These are phyloP conservation scores for Mortierella sp. DNA, from an alignment of 371 early-diverging fungal genomes.

Conservation along the genomic window DNA sequence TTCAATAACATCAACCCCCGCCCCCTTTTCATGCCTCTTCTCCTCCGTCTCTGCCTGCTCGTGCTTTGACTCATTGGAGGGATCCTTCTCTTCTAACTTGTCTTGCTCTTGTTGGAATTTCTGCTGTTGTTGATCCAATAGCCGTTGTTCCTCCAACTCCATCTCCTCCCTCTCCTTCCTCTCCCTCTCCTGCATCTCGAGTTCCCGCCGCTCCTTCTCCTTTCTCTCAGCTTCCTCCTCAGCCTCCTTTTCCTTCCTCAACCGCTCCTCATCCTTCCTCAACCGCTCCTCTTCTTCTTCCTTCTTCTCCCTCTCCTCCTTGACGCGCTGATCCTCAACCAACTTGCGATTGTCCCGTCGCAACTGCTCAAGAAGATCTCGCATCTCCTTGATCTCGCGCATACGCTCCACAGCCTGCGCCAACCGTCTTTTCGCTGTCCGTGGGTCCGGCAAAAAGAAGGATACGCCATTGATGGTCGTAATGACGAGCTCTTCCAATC, in stretches of 20 bases:
- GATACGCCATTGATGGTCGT: constrained; percentile 79
- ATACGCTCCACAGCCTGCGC: constrained; percentile 39
- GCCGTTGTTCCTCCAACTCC: not conserved
- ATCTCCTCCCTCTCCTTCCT: not conserved
- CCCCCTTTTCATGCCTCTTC: not conserved
- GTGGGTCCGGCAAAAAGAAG: constrained; percentile 45
- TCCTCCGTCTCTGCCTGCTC: not conserved
- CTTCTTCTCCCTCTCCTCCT: constrained; percentile 13
- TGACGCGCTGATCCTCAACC: constrained; percentile 14
- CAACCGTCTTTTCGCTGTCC: constrained; percentile 41
- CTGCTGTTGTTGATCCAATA: not conserved
- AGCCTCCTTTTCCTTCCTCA: constrained; percentile 6
- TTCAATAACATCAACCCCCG: not conserved
- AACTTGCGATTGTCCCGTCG: constrained; percentile 34
- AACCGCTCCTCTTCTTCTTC: not conserved
- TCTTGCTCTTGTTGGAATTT: not conserved
- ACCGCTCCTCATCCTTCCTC: constrained; percentile 3
- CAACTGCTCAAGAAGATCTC: constrained; percentile 21
- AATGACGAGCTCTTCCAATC: constrained; percentile 79
- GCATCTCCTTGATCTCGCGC: constrained; percentile 46
- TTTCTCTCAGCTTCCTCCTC: not conserved
- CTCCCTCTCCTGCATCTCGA: constrained; percentile 8
- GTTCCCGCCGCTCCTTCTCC: constrained; percentile 12
- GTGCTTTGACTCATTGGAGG: not conserved
- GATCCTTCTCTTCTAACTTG: not conserved